Conservation (phyloP, 441 rosid species). For the Aleurites moluccanus region DNA sequence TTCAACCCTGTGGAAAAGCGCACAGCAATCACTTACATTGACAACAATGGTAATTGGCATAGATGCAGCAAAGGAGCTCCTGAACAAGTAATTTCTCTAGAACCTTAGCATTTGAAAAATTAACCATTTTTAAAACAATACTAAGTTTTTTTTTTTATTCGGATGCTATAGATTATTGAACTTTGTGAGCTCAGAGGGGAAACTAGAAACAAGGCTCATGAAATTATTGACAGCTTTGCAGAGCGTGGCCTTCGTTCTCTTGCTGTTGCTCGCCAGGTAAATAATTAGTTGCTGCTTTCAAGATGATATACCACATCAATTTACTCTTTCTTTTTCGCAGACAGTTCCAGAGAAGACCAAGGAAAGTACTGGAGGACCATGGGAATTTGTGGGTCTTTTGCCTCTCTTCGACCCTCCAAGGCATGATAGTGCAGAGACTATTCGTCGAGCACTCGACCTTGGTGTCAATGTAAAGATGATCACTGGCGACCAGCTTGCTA, state of each 20-base stretch:
- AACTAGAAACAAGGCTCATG: conserved; percentile 47
- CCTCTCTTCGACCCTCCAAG: conserved; percentile 96
- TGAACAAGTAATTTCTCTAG: conserved; percentile 55
- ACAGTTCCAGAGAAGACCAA: conserved; percentile 66
- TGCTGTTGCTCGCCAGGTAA: conserved; percentile 71
- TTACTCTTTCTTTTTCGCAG: conserved; percentile 22
- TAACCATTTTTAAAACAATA: not conserved
- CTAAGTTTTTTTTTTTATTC: not conserved
- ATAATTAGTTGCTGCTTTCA: not conserved
- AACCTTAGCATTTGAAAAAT: not conserved
- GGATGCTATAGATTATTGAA: conserved; percentile 55
- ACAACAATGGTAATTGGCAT: conserved; percentile 69
- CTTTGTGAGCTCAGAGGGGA: conserved; percentile 71
- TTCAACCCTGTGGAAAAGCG: conserved; percentile 94
- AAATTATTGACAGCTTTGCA: conserved; percentile 66
- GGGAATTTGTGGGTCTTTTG: conserved; percentile 92
- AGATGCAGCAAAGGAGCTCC: conserved; percentile 93
- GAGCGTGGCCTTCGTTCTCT: conserved; percentile 87
- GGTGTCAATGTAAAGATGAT: conserved; percentile 98
- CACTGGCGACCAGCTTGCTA: conserved; percentile 95
- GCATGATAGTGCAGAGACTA: conserved; percentile 93
- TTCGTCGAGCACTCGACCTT: conserved; percentile 83
- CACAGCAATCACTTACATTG: conserved; percentile 86
- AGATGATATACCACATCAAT: not conserved
- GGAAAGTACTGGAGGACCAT: conserved; percentile 69